These are phyloP conservation scores for Davidsoniella neocaledoniae DNA, from an alignment of 2,329 filamentous ascomycete species.

Conservation along the genomic window DNA sequence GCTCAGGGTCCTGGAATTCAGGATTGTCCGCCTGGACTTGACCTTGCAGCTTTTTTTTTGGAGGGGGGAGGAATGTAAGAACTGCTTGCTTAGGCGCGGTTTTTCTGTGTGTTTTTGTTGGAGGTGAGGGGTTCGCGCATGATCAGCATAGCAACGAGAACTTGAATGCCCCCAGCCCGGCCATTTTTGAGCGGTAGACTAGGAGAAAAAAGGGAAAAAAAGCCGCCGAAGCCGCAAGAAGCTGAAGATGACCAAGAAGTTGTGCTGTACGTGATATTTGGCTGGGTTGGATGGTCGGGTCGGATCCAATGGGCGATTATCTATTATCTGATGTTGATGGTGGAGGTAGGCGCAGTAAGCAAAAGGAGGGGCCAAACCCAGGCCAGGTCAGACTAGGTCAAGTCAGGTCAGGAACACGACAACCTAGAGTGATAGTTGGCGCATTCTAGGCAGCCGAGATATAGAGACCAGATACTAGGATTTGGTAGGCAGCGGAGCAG, in stretches of 20 bases:
- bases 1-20: too few relatives aligned
- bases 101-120: too few relatives aligned
- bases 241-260: too few relatives aligned
- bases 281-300: too few relatives aligned
- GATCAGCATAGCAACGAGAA: background rate
- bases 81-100: too few relatives aligned
- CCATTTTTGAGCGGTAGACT: background rate
- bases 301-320: background rate
- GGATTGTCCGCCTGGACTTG: too few relatives aligned
- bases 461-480: background rate
- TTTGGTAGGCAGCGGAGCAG: background rate
- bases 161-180: background rate
- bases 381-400: background rate
- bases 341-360: background rate
- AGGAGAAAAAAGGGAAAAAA: background rate
- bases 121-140: constrained; percentile 3
- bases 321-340: background rate
- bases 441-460: too few relatives aligned
- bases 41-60: too few relatives aligned
- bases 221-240: too few relatives aligned
- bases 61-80: too few relatives aligned
- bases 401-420: background rate
- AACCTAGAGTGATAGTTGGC: background rate
- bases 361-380: background rate
- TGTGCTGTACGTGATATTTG: too few relatives aligned